These are phyloP conservation scores for Daphne laureola DNA, from an alignment of 441 rosid species.

Conservation along the genomic window DNA sequence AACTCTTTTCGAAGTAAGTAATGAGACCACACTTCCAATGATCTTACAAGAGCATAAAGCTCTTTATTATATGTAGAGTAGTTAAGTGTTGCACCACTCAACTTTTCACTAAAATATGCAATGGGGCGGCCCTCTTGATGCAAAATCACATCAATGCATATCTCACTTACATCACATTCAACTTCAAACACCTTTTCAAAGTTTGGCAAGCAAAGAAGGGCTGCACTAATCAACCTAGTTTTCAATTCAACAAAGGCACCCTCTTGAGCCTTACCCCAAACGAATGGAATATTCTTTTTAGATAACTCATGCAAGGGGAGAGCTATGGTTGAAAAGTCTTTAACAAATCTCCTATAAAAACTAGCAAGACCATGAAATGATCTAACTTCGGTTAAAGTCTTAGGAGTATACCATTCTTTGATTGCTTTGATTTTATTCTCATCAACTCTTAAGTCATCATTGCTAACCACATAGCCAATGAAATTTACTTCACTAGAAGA, in stretches of 20 bases:
- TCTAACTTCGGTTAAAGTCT: not conserved
- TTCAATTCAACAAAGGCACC: not conserved
- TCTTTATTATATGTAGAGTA: not conserved
- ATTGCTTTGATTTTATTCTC: not conserved
- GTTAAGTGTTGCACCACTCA: not conserved
- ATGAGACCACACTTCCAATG: not conserved
- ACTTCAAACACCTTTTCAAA: not conserved
- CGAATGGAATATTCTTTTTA: not conserved
- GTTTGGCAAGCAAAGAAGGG: not conserved
- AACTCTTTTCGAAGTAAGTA: not conserved
- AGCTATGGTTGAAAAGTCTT: not conserved
- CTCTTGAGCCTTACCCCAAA: not conserved
- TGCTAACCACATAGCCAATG: too few species aligned
- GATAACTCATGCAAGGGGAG: not conserved
- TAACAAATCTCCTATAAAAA: not conserved
- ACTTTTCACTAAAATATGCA: not conserved
- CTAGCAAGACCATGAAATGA: not conserved
- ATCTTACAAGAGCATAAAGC: not conserved
- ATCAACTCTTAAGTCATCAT: not conserved
- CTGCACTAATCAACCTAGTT: not conserved
- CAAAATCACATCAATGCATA: not conserved
- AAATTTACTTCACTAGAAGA: too few species aligned
- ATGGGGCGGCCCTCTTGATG: not conserved
- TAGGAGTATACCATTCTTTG: not conserved
- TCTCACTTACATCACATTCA: not conserved